Base-by-base conservation (phyloP, 2,329 filamentous ascomycete species). In the Beauveria scarabaeidicola region DNA sequence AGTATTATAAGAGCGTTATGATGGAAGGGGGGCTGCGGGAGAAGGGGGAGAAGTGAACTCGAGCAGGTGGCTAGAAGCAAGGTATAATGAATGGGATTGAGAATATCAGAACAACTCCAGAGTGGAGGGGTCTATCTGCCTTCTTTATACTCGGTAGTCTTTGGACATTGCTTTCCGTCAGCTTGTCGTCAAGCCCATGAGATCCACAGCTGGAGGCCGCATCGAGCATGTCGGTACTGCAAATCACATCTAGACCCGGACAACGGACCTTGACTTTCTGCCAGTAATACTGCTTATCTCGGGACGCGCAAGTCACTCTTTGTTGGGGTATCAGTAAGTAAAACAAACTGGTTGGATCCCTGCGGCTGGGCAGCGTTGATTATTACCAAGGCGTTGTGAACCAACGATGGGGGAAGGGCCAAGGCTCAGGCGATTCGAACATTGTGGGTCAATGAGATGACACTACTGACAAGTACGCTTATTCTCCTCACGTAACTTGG, bases 241-340 rank as follows among this genome's bases (percentile, higher is more conserved):
- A 40, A 53, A 41, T 38, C 48, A 53, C 57, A 53, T 52, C 57
- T 41, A 59, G 50, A 53, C 21, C 21, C 57, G 56, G 56, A 53
- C 19, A 48, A 40, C 41, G 57, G 41, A 53, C 10, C 10, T 53
- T 59, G 41, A 53, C 29, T 40, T 15, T 10, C 40, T 23, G 29
- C 57, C 57, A 59, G 57, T 59, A 59, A 59, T 59, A 59, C 57
- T 52, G 57, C 57, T 53, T 59, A 59, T 53, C 57, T 59, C 21
- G 41, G 41, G 43, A 38, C 40, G 41, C 40, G 50, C 40, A 46
- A 38, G 27, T 43, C 41, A 29, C 13, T 15, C 27, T 46, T 53
- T 40, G 41, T 59, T 58, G 47, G 43, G 56, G 25, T n/a, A n/a
- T n/a, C n/a, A n/a, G n/a, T n/a, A n/a, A n/a, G n/a, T 43, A 11